A percentile compares a stretch with the other conserved stretches of the same genome.
These are phyloP conservation scores for Fonsecaea multimorphosa DNA, from an alignment of 2,329 filamentous ascomycete species.

Conservation along the genomic window DNA sequence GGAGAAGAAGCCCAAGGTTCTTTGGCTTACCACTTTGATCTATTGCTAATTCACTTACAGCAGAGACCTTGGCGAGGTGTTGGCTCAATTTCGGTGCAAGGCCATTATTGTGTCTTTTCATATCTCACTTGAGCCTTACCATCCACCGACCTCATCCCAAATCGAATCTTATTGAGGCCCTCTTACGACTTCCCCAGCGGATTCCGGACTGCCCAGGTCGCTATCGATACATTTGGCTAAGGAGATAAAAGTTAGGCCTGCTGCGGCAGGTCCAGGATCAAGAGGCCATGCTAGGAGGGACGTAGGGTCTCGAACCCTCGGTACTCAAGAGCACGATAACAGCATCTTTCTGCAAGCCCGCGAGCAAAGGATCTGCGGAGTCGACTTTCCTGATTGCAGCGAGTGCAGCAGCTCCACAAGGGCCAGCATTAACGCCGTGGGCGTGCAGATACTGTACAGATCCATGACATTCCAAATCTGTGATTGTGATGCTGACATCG, in stretches of 20 bases:
- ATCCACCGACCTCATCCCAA: too few species aligned
- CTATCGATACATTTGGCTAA: too few species aligned
- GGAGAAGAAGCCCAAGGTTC: neutral
- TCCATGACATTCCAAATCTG: constrained; percentile 66
- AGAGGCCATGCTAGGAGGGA: constrained; percentile 43
- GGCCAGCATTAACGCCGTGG: constrained; percentile 60
- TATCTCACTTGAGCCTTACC: neutral
- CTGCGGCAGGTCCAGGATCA: too few species aligned
- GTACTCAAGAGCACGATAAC: constrained; percentile 71
- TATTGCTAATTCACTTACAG: neutral
- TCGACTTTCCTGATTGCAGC: constrained; percentile 61
- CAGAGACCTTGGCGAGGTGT: neutral
- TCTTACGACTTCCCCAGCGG: too few species aligned
- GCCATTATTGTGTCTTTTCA: neutral
- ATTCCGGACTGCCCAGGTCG: neutral
- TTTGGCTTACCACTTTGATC: neutral
- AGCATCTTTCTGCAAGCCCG: constrained; percentile 55
- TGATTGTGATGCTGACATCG: constrained; percentile 66
- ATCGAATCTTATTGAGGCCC: too few species aligned
- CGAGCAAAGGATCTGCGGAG: constrained; percentile 43
- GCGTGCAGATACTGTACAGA: constrained; percentile 62
- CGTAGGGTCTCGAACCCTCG: constrained; percentile 65
- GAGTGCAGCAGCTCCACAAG: constrained; percentile 66
- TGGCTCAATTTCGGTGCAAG: too few species aligned
- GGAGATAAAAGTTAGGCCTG: too few species aligned